phyloP scores from a whole-genome alignment of 257 asterid genomes.

The Solanum boliviense region DNA sequence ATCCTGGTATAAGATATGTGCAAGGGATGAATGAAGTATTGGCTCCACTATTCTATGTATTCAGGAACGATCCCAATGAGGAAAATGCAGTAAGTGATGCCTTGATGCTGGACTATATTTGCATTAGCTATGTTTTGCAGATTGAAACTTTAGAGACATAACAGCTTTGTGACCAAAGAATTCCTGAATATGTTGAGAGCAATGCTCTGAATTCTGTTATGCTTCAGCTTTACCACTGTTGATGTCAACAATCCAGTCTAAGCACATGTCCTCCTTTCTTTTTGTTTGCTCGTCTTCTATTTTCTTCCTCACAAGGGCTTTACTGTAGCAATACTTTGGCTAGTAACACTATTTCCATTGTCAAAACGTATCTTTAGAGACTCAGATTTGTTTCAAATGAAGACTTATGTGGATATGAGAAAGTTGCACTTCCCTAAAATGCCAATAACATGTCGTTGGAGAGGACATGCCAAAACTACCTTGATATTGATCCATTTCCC shows the following conservation, averaged over 20 bases:
- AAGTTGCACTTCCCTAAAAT: background rate
- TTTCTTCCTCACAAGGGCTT: background rate
- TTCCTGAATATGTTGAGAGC: background rate
- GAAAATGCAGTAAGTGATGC: slow-evolving; percentile 52
- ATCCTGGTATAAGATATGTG: slow-evolving; percentile 97
- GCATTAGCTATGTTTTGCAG: background rate
- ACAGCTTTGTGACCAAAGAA: background rate
- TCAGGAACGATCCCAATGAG: slow-evolving; percentile 66
- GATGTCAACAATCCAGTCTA: background rate
- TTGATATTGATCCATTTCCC: background rate
- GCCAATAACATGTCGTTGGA: background rate
- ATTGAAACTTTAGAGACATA: background rate
- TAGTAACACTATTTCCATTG: background rate
- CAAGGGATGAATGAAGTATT: slow-evolving; percentile 98
- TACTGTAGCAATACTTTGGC: background rate
- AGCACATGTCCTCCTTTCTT: background rate
- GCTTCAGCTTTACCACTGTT: background rate
- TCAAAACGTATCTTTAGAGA: background rate
- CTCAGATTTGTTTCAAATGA: background rate
- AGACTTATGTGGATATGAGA: background rate
- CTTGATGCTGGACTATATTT: background rate
- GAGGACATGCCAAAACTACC: background rate
- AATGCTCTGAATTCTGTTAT: background rate
- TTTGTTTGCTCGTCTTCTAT: background rate
- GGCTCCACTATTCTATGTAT: slow-evolving; percentile 77